Evolutionary conservation across 805 yeast genomes (phyloP).

Genomic region (Myxozyma sirexii): DNA sequence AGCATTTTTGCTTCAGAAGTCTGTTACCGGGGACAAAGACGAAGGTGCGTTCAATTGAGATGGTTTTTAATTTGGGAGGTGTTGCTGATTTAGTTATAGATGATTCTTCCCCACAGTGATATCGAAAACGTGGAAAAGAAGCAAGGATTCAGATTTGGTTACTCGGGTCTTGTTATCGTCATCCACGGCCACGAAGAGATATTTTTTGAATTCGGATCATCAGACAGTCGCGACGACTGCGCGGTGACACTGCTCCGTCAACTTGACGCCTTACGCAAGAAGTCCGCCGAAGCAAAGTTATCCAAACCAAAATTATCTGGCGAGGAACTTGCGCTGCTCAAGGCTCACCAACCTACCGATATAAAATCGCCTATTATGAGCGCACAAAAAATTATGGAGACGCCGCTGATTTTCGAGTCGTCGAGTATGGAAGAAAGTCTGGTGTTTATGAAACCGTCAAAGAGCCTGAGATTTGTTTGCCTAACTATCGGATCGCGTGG

Average conservation of each 20-base stretch:
- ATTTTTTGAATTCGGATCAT: slow-evolving; percentile 72
- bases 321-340: slow-evolving; percentile 9
- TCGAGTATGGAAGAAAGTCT: slow-evolving; percentile 49
- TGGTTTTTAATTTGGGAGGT: neutral
- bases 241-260: slow-evolving; percentile 53
- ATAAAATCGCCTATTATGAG: neutral
- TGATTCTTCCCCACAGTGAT: slow-evolving; percentile 79
- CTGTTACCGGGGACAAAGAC: slow-evolving; percentile 76
- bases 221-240: slow-evolving; percentile 71
- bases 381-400: neutral
- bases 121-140: slow-evolving; percentile 70
- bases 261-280: slow-evolving; percentile 44
- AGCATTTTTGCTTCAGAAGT: slow-evolving; percentile 76
- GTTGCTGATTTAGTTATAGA: slow-evolving; percentile 37
- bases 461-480: slow-evolving; percentile 61
- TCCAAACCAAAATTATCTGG: neutral
- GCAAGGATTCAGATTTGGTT: slow-evolving; percentile 67
- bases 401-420: slow-evolving; percentile 25
- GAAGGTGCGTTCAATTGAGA: slow-evolving; percentile 37
- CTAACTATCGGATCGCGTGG: slow-evolving; percentile 95
- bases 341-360: neutral
- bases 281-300: neutral
- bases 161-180: slow-evolving; percentile 69
- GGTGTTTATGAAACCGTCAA: slow-evolving; percentile 49
- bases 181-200: slow-evolving; percentile 77